Evolutionary conservation across 768 basidiomycete genomes (phyloP).

Genomic region (Lactarius indigo): DNA sequence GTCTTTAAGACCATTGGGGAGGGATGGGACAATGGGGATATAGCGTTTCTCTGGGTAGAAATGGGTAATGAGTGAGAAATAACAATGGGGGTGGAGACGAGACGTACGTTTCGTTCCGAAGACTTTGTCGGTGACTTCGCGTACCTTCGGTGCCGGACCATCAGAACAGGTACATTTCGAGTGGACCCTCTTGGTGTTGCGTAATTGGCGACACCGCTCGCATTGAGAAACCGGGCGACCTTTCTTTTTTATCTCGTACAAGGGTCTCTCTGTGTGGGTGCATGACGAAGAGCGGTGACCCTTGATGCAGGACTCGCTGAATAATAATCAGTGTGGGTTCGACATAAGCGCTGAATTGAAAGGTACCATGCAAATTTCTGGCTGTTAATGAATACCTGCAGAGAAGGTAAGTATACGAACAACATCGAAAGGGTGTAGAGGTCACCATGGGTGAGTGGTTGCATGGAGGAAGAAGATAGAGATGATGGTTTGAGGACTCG

Average conservation of each 20-base stretch:
- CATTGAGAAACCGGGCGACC: slow-evolving; percentile 27
- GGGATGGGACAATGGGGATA: slow-evolving; percentile 25
- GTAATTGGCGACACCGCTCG: slow-evolving; percentile 26
- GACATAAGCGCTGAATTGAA: background rate
- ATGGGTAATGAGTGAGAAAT: background rate
- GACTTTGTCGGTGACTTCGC: slow-evolving; percentile 20
- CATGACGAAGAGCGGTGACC: slow-evolving; percentile 28
- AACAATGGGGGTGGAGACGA: background rate
- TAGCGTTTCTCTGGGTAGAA: slow-evolving; percentile 25
- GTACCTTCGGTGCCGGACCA: background rate
- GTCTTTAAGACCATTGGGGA: slow-evolving; percentile 27
- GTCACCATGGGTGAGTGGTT: slow-evolving; percentile 12
- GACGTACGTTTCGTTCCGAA: slow-evolving; percentile 27
- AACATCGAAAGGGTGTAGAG: background rate
- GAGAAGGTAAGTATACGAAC: background rate
- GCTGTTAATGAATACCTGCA: slow-evolving; percentile 26
- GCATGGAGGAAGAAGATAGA: background rate
- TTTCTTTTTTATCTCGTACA: slow-evolving; percentile 28
- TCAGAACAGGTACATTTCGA: slow-evolving; percentile 28
- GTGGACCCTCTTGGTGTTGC: slow-evolving; percentile 24
- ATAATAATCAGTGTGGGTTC: background rate
- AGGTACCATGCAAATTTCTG: slow-evolving; percentile 26
- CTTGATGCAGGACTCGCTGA: slow-evolving; percentile 28
- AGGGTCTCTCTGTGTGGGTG: slow-evolving; percentile 25
- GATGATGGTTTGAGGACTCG: background rate